phyloP scores from a whole-genome alignment of 2,329 filamentous ascomycete species.

The Capronia americana region DNA sequence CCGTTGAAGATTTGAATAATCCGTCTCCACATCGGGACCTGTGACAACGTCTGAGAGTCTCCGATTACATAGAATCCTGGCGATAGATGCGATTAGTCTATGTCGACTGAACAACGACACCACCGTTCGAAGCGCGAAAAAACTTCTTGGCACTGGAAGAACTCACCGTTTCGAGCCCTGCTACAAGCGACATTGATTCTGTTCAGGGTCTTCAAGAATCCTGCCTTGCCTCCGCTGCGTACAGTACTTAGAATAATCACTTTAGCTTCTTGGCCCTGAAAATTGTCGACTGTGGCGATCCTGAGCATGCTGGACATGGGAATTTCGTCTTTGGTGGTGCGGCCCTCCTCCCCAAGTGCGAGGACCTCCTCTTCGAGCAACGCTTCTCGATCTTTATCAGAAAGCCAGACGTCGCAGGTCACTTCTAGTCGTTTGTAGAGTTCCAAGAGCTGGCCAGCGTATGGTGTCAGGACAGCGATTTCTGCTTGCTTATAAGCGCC shows the following conservation, averaged over 20 bases:
- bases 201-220: conserved; percentile 45
- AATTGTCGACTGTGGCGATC: conserved; percentile 44
- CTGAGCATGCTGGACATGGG: conserved; percentile 40
- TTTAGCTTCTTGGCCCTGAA: conserved; percentile 48
- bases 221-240: conserved; percentile 43
- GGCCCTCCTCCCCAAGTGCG: conserved; percentile 29
- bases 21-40: conserved; percentile 42
- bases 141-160: conserved; percentile 9
- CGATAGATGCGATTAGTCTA: not conserved
- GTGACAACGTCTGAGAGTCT: conserved; percentile 39
- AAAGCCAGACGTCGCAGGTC: conserved; percentile 42
- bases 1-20: conserved; percentile 39
- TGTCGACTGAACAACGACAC: not conserved
- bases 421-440: conserved; percentile 36
- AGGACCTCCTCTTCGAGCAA: conserved; percentile 40
- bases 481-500: conserved; percentile 42
- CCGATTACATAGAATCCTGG: conserved; percentile 45
- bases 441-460: conserved; percentile 42
- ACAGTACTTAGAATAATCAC: conserved; percentile 45
- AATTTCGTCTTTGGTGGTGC: conserved; percentile 35
- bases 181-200: conserved; percentile 46
- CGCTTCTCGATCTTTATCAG: conserved; percentile 40
- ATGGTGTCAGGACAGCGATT: conserved; percentile 46
- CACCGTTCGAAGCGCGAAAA: not conserved
- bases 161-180: conserved; percentile 41